Base-by-base conservation (phyloP, 2,329 filamentous ascomycete species). In the Microsporum audouinii region DNA sequence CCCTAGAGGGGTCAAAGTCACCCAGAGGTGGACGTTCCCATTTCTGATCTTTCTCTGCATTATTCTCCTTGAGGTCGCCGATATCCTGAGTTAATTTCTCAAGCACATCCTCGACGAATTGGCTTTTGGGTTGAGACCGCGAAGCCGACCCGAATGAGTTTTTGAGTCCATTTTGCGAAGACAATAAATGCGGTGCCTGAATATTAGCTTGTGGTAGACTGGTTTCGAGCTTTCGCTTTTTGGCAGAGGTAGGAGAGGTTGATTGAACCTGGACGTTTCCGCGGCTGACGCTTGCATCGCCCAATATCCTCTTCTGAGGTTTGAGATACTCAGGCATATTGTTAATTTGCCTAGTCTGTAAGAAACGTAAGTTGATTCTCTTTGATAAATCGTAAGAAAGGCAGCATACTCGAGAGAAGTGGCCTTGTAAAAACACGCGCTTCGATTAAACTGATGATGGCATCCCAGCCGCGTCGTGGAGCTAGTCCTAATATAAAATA, bases 81-180 rank as follows among this genome's bases (percentile, higher is more conserved):
- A 97, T 91, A 71, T 96, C 91, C 75, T 97, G 92, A 64, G 90
- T 94, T 75, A 99, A 83, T 78, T 95, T 96, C 80, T 96, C 92
- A 64, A 99, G 81, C 1, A 96, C 89, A 71, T 96, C 91, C 62
- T 88, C 87, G 75, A 97, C 94, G 72, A 99, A 99, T 60, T 88
- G 83, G 72, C 91, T 96, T 77, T 95, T 96, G 14, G 84, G 83
- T 73, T 91, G 89, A 7, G 72, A 71, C 62, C 75, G 73, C 67
- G 83, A 91, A 5, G 51, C 34, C 3, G 36, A 31, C 3, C 36
- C 34, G 10, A 43, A 57, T 6, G 55, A 57, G 17, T 12, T 41
- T 29, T 57, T 57, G n/a, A 57, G 29, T 29, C 36, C 55, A 31
- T 57, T 57, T 34, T 57, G 55, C 1, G 88, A 92, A 64, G 83